Conservation (phyloP, 176 grass and related monocot species). For the Oryza meyeriana region DNA sequence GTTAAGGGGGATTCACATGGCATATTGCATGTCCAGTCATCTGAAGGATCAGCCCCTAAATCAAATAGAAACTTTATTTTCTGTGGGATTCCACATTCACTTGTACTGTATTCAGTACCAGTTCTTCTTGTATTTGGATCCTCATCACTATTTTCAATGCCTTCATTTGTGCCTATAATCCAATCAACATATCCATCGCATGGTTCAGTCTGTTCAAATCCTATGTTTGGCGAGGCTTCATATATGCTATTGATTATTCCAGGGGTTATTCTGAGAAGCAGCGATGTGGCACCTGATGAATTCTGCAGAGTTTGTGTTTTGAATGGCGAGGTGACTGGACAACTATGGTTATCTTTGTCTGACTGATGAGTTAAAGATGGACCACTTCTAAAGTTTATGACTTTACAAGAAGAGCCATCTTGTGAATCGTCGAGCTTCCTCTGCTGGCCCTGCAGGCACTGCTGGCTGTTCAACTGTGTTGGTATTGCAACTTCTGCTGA, state of each 20-base stretch:
- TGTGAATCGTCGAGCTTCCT: conserved; percentile 43
- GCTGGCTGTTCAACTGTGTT: conserved; percentile 25
- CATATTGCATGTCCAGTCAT: conserved; percentile 66
- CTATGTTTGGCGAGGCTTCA: conserved; percentile 34
- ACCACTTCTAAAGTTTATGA: conserved; percentile 34
- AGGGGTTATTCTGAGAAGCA: conserved; percentile 57
- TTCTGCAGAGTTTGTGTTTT: conserved; percentile 40
- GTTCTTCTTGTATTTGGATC: conserved; percentile 28
- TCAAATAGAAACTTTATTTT: conserved; percentile 58
- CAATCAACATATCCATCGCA: conserved; percentile 38
- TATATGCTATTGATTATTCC: conserved; percentile 37
- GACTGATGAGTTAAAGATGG: conserved; percentile 30
- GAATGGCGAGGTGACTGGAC: conserved; percentile 44
- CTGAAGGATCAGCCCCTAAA: conserved; percentile 42
- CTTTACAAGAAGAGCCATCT: conserved; percentile 35
- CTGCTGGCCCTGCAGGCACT: conserved; percentile 25
- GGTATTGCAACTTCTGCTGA: conserved; percentile 47
- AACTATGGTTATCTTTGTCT: conserved; percentile 38
- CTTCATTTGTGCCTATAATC: conserved; percentile 29
- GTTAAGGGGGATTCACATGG: conserved; percentile 47
- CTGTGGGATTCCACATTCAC: conserved; percentile 14
- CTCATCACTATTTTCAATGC: conserved; percentile 20
- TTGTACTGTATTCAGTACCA: conserved; percentile 13
- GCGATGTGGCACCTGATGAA: conserved; percentile 37
- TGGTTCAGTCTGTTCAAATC: conserved; percentile 36